Evolutionary conservation across 1,139 yeast species (phyloP), one percentile per base, ranked within the genome.

Genomic region (Eremothecium gossypii): DNA sequence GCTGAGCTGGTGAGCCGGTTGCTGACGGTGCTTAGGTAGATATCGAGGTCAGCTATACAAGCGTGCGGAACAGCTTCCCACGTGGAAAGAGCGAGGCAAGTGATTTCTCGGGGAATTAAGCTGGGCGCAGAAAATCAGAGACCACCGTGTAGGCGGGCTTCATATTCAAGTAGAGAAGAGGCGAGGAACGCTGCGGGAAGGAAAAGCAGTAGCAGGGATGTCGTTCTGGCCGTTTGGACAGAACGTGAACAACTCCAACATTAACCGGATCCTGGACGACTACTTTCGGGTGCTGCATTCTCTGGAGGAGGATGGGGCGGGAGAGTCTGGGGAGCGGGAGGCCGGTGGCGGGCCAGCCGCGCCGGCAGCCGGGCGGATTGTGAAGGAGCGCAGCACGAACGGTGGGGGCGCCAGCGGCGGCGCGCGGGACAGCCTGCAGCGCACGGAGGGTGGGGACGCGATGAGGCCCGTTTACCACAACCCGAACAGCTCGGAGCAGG

Each of bases 151-250:
- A 17, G 23, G 23, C 23, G 23, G 23, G 23, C 23, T 17, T 17
- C 23, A 17, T 17, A 17, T 17, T 17, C 23, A 17, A 17, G 23
- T 17, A 17, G 23, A 29, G 13, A 29, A 29, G 31, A 29, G 31
- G 13, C 40, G 6, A 37, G 34, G 13, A 8, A n/a, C 33, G 23
- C 23, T 17, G 23, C 23, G 23, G 23, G 23, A 17, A 17, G 23
- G 23, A 17, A 17, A 17, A 17, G 23, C 11, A 27, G 13, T 8
- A 33, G 14, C 13, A 33, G 39, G 30, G 23, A 69, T 69, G 73
- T 68, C 74, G 29, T 67, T 67, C 50, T 69, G 74, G 74, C 74
- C 73, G 33, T 69, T 69, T 53, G 70, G 72, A 54, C 68, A 64
- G 48, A 65, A 60, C 45, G 55, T 62, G 28, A 60, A 55, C 23